Evolutionary conservation across 176 grass and related monocot species (phyloP), one percentile per base, ranked within the genome.

Genomic region (Puccinellia tenuiflora): DNA sequence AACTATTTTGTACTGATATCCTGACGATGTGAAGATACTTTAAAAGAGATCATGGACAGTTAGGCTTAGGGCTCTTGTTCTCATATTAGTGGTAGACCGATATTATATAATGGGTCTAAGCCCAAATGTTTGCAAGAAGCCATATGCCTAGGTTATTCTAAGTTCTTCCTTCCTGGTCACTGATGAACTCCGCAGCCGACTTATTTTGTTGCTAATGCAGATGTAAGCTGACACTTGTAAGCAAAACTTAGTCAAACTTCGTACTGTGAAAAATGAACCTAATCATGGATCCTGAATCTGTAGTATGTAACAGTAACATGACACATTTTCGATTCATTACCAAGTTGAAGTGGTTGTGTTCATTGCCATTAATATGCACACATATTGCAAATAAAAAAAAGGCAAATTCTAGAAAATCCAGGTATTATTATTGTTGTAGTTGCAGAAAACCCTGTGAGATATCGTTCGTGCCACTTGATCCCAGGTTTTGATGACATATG

Each of bases 1-100:
- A 78, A n/a, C 43, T 79, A 28, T 66, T 43, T 62, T 74, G 20
- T 57, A 13, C 56, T 79, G 56, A 54, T 73, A 65, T 79, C 35
- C 9, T 56, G 30, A 59, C n/a, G 37, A 18, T 52, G 22, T 67
- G 13, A 64, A 67, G 57, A 75, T 75, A 75, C 13, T 54, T 67
- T 28, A 35, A 37, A 34, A 65, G 40, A n/a, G 34, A 81, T 42
- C 18, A 38, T 72, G 71, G 14, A 78, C 24, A 47, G 13, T 47
- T 47, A 47, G 43, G 21, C 61, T 83, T 30, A 25, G 54, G 39
- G 28, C 28, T 28, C 2, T 59, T 28, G 16, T 79, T 72, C 12
- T 56, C 9, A 26, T 81, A 43, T 45, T 35, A 12, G 20, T 59
- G 40, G 12, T 75, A 14, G 48, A 68, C 25, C 26, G 14, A 68